Base-by-base conservation (phyloP, 495 filamentous ascomycete species). In the Hypoxylon intermedium region DNA sequence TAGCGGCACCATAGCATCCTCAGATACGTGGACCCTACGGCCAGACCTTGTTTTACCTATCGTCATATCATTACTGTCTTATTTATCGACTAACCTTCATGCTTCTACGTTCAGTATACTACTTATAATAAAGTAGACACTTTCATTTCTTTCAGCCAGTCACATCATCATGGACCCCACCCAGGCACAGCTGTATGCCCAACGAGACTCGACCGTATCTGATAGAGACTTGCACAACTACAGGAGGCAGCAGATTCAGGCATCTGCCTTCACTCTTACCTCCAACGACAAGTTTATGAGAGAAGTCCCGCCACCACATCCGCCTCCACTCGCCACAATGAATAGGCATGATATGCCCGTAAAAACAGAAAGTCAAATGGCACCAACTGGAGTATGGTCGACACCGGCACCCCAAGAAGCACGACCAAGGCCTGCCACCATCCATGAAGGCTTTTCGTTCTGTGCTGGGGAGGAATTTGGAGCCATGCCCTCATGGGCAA, bases 361-460 rank as follows among this genome's bases (percentile, higher is more conserved):
- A 12, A 74, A 74, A 68, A 66, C 61, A 23, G 78, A 79, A 53
- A 63, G 66, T 40, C 65, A 77, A 52, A 49, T 67, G 44, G 69
- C 73, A 33, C 70, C 76, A 9, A 66, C 75, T 16, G 75, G 71
- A 18, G 63, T 75, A 21, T 81, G 78, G 78, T 74, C 75, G n/a
- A 75, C 74, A 41, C 73, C 76, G 13, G 67, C 73, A 12, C 67
- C 76, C 19, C 76, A 80, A 45, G 67, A 71, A 60, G 60, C 76
- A 53, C 74, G 74, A 40, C 78, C 80, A 24, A 73, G 82, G 21
- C 80, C 82, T 31, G 80, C 80, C 31, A 83, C 82, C 34, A 84
- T 85, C 53, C 80, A 83, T 49, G 82, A 85, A 69, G 80, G 77
- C 33, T 86, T 85, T 63, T 79, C 80, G 34, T 85, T 81, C 54